These are phyloP conservation scores for Epichloe hybrida DNA, from an alignment of 2,329 filamentous ascomycete species.

Conservation along the genomic window DNA sequence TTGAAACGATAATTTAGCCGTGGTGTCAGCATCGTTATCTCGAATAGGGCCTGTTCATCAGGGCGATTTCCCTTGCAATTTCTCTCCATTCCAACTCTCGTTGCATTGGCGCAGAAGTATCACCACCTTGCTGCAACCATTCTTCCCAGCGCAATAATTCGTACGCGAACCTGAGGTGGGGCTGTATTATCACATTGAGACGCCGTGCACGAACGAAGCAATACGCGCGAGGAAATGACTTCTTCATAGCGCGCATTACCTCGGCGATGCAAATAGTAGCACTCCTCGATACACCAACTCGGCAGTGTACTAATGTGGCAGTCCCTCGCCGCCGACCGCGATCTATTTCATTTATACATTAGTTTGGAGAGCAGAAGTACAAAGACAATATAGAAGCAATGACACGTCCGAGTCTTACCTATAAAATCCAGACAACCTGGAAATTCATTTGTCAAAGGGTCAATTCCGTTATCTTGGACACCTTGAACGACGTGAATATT, in stretches of 20 bases:
- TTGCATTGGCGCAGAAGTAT: conserved; percentile 32
- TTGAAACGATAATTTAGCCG: not conserved
- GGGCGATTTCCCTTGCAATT: conserved; percentile 78
- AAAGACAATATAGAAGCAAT: not conserved
- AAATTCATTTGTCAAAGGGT: conserved; percentile 79
- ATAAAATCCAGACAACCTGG: conserved; percentile 81
- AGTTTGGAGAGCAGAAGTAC: not conserved
- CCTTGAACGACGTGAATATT: conserved; percentile 71
- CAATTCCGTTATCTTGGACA: conserved; percentile 94
- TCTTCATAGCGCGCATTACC: conserved; percentile 69
- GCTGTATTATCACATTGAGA: conserved; percentile 96
- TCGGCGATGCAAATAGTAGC: conserved; percentile 99
- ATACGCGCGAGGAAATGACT: conserved; percentile 87
- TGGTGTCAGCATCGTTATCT: conserved; percentile 28
- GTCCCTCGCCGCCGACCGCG: conserved; percentile 62
- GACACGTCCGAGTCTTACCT: conserved; percentile 37
- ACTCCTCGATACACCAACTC: conserved; percentile 87
- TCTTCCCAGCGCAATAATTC: conserved; percentile 97
- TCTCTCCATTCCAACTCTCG: conserved; percentile 86
- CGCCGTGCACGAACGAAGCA: conserved; percentile 88
- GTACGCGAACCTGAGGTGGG: conserved; percentile 86
- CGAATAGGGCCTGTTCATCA: conserved; percentile 92
- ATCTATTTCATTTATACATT: conserved; percentile 36
- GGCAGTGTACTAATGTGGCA: conserved; percentile 88
- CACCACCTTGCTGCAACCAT: conserved; percentile 43